Evolutionary conservation across 1,284 basidiomycete species (phyloP).

Genomic region (Austroboletus niveus): DNA sequence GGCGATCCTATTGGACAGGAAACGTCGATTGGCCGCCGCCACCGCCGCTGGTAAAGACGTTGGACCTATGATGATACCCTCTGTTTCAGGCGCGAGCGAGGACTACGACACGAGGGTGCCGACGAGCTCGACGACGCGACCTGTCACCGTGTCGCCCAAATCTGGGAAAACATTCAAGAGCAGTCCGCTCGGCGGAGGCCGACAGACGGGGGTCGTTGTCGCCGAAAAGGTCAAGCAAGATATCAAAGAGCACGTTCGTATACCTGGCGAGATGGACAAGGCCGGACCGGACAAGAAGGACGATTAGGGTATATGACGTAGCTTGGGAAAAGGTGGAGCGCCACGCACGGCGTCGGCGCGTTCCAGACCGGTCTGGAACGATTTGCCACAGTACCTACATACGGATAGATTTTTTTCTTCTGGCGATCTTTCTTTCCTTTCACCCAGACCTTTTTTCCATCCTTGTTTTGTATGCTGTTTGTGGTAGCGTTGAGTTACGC

Average conservation of each 20-base stretch:
- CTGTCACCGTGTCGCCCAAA: conserved; percentile 33
- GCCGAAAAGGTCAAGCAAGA: conserved; percentile 41
- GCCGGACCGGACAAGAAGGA: conserved; percentile 22
- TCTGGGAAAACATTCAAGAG: conserved; percentile 63
- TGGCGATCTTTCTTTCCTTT: background rate
- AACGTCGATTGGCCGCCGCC: conserved; percentile 38
- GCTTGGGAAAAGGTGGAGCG: background rate
- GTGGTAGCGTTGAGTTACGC: conserved; percentile 18
- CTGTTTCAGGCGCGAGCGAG: conserved; percentile 12
- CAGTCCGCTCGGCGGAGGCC: conserved; percentile 52
- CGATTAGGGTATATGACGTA: conserved; percentile 24
- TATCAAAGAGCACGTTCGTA: conserved; percentile 23
- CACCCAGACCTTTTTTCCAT: background rate
- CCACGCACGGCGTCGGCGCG: background rate
- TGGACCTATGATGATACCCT: conserved; percentile 5
- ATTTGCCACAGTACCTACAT: background rate
- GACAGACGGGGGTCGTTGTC: conserved; percentile 40
- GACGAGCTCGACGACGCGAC: conserved; percentile 9
- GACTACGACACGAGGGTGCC: conserved; percentile 9
- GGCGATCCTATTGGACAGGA: conserved; percentile 59
- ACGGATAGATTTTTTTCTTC: background rate
- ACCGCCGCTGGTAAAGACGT: conserved; percentile 18
- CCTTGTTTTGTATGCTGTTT: conserved; percentile 3
- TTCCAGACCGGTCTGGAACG: background rate
- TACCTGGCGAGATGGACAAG: conserved; percentile 22